A percentile compares a stretch with the other conserved stretches of the same genome.
Evolutionary conservation across 768 basidiomycete species (phyloP).

Genomic region (Trichaptum fuscoviolaceum): DNA sequence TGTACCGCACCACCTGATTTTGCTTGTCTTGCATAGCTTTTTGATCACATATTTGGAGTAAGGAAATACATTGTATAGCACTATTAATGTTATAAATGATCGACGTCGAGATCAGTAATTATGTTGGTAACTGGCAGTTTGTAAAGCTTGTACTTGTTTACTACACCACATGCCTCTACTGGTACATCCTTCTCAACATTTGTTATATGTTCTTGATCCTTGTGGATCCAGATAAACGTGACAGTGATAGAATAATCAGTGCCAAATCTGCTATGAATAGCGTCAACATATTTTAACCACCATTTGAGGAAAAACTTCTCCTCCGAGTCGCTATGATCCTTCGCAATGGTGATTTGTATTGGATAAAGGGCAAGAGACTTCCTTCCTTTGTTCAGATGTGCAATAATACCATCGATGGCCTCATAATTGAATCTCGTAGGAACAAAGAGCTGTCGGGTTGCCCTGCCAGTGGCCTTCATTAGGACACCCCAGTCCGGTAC

Average conservation of each 20-base stretch:
- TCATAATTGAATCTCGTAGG: neutral
- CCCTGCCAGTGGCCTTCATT: neutral
- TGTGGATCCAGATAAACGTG: neutral
- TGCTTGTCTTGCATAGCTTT: too few species aligned
- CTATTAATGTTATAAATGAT: too few species aligned
- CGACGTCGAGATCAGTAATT: neutral
- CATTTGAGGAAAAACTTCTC: neutral
- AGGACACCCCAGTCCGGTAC: neutral
- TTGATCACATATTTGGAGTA: slow-evolving; percentile 48
- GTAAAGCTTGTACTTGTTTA: neutral
- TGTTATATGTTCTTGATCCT: neutral
- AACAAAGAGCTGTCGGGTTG: neutral
- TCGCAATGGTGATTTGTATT: neutral
- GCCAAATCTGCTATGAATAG: neutral
- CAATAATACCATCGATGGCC: neutral
- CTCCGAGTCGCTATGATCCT: neutral
- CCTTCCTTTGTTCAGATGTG: neutral
- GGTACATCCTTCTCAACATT: neutral
- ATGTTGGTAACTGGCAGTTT: neutral
- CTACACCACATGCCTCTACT: too few species aligned
- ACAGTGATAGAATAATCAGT: neutral
- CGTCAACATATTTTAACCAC: neutral
- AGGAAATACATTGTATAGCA: slow-evolving; percentile 11
- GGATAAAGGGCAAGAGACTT: neutral
- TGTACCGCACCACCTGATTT: too few species aligned